Evolutionary conservation across 73 alveolate genomes (phyloP), one percentile per base, ranked within the genome.

Genomic region (Paraurostyla sp.): DNA sequence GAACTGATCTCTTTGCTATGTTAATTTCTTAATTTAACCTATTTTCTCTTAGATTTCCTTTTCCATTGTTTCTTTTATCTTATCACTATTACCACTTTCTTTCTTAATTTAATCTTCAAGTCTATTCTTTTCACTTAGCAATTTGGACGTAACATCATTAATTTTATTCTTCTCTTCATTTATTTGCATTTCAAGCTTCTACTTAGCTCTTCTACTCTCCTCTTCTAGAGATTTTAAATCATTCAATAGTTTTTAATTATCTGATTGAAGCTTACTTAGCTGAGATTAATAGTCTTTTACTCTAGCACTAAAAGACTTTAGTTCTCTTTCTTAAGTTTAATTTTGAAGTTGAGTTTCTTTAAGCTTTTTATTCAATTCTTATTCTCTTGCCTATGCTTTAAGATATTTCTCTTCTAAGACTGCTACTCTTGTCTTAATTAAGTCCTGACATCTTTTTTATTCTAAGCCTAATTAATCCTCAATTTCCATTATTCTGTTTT

Each of bases 401-500:
- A 29, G 43, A 27, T 52, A 40, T 27, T 78, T 78, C 63, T 78
- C 78, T 54, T 78, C 86, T 29, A 73, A 25, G 41, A 45, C 63
- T 0, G 80, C 85, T 22, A 65, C 60, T 43, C 69, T 60, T 33
- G 82, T 42, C 51, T 65, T 83, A 9, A 83, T 51, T 29, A 83
- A 16, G 43, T 81, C 59, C 51, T 83, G 62, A 43, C 92, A 83
- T 20, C 69, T 20, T 46, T 83, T 83, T 43, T 83, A 46, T 43
- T 83, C 92, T 18, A 62, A 85, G 40, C 65, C 40, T 0, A 83
- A 45, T 62, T 65, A 20, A 0, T 83, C 92, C 45, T 83, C 92
- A 16, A 83, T 25, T 59, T 83, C 92, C 84, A 83, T 62, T 6
- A 83, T 25, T 48, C 78, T 48, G 42, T 45, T 22, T 51, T 83